Base-by-base conservation (phyloP, 805 yeast species). In the Kodamaea leandrae region DNA sequence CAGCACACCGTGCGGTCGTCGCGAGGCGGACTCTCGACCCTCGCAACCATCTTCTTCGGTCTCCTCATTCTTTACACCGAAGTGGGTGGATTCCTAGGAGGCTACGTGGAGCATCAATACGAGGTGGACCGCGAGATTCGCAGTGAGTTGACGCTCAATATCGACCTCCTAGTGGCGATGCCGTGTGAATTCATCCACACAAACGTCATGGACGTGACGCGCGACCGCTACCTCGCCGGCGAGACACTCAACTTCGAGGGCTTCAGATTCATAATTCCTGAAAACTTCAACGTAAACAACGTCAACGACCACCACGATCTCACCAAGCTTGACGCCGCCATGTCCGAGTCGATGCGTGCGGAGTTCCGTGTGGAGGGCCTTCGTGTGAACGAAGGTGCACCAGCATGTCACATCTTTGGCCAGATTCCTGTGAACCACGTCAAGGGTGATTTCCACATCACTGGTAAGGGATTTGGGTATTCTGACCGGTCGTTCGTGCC, bases 321-420 rank as follows among this genome's bases (percentile, higher is more conserved):
- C 3, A 87, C 88, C 0, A 83, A 82, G 23, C 58, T 86, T 42
- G 88, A 82, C 45, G 80, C 74, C 42, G 76, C 85, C 21, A 65
- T 86, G 62, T 78, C 75, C 19, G 84, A 81, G 47, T 78, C 85
- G 4, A 59, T 83, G 34, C 71, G 76, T 29, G 91, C 91, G 0
- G 80, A 82, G 49, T 86, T 79, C 52, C 64, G 76, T 19, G 46
- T 60, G 2, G 47, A 58, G 15, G 80, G 80, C 3, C 43, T 60
- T 2, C 67, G 72, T 13, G 48, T 53, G 9, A 66, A 73, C 49
- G 73, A 75, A 36, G 83, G 77, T 2, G 75, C 80, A 1, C 87
- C 86, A 2, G 90, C 89, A n/a, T 90, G 97, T 61, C 87, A 87
- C 50, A 77, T 90, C 2, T 85, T 75, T 53, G 97, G 97, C 3